A percentile compares a stretch with the other conserved stretches of the same genome.
These are phyloP conservation scores for Teunomyces tritomae DNA, from an alignment of 805 yeast genomes.

Conservation along the genomic window DNA sequence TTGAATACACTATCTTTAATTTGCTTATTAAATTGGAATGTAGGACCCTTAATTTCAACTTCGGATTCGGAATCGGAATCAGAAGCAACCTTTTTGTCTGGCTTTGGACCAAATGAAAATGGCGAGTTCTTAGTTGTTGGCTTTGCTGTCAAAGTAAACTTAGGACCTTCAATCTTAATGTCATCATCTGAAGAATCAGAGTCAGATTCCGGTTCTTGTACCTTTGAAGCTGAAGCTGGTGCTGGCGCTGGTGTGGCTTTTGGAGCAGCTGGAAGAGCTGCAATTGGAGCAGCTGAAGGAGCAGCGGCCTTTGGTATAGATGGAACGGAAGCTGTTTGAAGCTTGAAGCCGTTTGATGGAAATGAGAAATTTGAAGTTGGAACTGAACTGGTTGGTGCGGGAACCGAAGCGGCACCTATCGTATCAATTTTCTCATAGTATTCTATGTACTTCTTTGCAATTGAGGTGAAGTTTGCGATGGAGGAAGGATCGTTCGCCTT, in stretches of 20 bases:
- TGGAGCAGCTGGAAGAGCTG: constrained; percentile 1
- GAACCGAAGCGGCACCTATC: constrained; percentile 5
- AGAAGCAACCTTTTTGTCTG: constrained; percentile 24
- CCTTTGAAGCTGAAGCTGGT: constrained; percentile 3
- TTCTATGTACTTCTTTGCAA: constrained; percentile 56
- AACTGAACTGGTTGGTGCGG: not conserved
- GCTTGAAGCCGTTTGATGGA: not conserved
- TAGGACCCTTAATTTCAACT: constrained; percentile 70
- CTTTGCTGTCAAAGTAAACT: constrained; percentile 27
- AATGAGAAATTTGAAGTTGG: constrained; percentile 2
- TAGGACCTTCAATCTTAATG: constrained; percentile 35
- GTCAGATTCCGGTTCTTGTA: constrained; percentile 4
- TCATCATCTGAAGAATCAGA: constrained; percentile 25
- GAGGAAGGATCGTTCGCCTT: constrained; percentile 43
- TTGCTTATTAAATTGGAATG: constrained; percentile 46
- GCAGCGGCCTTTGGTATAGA: not conserved
- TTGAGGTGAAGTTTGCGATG: constrained; percentile 52
- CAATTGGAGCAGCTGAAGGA: constrained; percentile 4
- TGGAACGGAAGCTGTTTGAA: constrained; percentile 3
- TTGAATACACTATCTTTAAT: constrained; percentile 36
- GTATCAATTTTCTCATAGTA: constrained; percentile 42
- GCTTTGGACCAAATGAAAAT: constrained; percentile 36
- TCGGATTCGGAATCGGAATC: constrained; percentile 60
- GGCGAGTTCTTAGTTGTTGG: constrained; percentile 34
- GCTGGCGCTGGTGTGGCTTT: constrained; percentile 4